These are phyloP conservation scores for Pseudogymnoascus pannorum DNA, from an alignment of 2,329 filamentous ascomycete species.

Conservation along the genomic window DNA sequence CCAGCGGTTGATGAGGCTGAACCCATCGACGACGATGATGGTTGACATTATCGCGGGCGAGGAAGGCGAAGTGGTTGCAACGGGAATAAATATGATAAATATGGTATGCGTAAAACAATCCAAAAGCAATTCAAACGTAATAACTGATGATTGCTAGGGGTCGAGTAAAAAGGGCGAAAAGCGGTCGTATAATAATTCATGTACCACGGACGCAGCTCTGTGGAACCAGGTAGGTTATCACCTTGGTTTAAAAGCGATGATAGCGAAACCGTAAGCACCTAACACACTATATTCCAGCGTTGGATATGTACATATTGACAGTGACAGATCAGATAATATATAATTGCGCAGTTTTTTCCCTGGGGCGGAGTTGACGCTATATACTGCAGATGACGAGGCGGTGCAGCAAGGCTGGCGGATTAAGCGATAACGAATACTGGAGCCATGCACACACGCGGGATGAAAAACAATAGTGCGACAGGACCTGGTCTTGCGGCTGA, in stretches of 20 bases:
- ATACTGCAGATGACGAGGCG: background rate
- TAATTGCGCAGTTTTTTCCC: background rate
- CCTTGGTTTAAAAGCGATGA: background rate
- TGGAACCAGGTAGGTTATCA: background rate
- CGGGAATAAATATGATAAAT: background rate
- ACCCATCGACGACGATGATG: constrained; percentile 10
- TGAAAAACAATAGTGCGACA: background rate
- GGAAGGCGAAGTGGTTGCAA: background rate
- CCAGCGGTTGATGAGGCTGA: constrained; percentile 13
- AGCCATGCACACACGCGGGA: background rate
- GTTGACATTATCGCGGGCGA: background rate
- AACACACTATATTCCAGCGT: background rate
- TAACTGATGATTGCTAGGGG: background rate
- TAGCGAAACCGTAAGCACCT: background rate
- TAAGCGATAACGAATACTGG: background rate
- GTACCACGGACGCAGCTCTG: background rate
- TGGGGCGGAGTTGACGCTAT: background rate
- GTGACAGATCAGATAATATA: background rate
- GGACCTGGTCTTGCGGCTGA: background rate
- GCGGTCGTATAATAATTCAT: background rate
- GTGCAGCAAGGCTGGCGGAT: background rate
- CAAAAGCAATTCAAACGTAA: background rate
- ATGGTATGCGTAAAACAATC: background rate
- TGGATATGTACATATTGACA: background rate
- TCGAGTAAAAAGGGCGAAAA: background rate